These are phyloP conservation scores for Takashimella koratensis DNA, from an alignment of 1,284 basidiomycete genomes.

Conservation along the genomic window DNA sequence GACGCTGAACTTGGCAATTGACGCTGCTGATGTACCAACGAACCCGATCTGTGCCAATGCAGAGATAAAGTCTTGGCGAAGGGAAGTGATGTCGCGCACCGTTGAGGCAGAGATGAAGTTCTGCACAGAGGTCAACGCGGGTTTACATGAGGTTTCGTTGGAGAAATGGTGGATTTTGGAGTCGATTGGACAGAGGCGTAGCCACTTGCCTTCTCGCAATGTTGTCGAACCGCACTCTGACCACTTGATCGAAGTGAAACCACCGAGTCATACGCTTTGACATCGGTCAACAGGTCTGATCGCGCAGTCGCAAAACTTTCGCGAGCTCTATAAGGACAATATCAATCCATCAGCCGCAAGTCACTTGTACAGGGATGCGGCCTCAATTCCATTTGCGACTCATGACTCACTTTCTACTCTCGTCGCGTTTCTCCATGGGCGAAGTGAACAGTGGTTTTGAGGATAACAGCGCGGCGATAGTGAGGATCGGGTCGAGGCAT, in stretches of 20 bases:
- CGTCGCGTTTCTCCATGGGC: slow-evolving; percentile 78
- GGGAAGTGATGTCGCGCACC: slow-evolving; percentile 73
- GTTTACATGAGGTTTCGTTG: neutral
- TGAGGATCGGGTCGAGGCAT: slow-evolving; percentile 69
- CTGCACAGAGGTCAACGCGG: slow-evolving; percentile 47
- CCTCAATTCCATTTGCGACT: neutral
- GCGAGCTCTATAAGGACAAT: slow-evolving; percentile 57
- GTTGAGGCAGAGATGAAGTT: slow-evolving; percentile 77
- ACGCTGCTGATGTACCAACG: slow-evolving; percentile 51
- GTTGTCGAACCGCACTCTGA: slow-evolving; percentile 52
- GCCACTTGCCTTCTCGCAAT: slow-evolving; percentile 69
- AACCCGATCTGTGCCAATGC: slow-evolving; percentile 74
- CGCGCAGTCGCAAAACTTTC: slow-evolving; percentile 65
- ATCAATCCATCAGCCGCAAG: neutral
- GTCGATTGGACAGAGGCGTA: too few species aligned
- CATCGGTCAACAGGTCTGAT: slow-evolving; percentile 82
- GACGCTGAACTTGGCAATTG: slow-evolving; percentile 51
- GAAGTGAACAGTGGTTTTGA: slow-evolving; percentile 80
- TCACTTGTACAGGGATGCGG: neutral
- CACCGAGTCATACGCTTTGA: slow-evolving; percentile 70
- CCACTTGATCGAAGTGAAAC: slow-evolving; percentile 55
- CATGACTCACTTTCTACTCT: slow-evolving; percentile 60
- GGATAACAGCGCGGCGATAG: slow-evolving; percentile 76
- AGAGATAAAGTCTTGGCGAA: slow-evolving; percentile 72
- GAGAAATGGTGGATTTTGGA: too few species aligned